Base-by-base conservation (phyloP, 75 land plant species). In the Ceratopteris richardii region DNA sequence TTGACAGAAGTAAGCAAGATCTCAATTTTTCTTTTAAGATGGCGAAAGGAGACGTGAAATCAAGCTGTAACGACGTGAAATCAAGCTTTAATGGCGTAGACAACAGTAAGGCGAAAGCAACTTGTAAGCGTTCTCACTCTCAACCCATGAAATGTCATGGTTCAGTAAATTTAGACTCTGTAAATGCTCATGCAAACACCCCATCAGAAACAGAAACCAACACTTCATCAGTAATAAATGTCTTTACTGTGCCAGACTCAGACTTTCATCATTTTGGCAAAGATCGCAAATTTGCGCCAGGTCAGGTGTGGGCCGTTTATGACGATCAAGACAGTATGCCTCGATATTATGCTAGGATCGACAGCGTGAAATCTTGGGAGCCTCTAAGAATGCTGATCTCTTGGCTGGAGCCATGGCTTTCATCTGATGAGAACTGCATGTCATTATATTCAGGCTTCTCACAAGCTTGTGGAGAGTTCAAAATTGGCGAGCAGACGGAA, bases 261-360 rank as follows among this genome's bases (percentile, higher is more conserved):
- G 77, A 72, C 36, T 69, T 65, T 46, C 42, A 77, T 60, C 65
- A 74, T 50, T 83, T 83, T 39, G 76, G 73, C 57, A 61, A 39
- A 23, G 77, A 64, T 21, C 74, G 74, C 47, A 67, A 65, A 19
- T 69, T 80, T 41, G 27, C 42, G 44, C 23, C 44, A n/a, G 70
- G 48, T 42, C 84, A 83, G 54, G 19, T 83, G 9, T 83, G 86
- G 86, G 83, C 86, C n/a, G 39, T 69, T 9, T 80, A 66, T 62
- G 76, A 70, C 33, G 77, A 79, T 23, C 48, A 59, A 16, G 79
- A 76, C 69, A 74, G 80, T 0, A 66, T 83, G 77, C 86, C 86
- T 21, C 75, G 76, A 33, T 72, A 47, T 50, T 82, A 82, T 62
- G 77, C 72, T 54, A 57, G 56, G 37, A 65, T 82, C 13, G 43